Evolutionary conservation across 495 filamentous ascomycete species (phyloP).

Genomic region (Extremus antarcticus): DNA sequence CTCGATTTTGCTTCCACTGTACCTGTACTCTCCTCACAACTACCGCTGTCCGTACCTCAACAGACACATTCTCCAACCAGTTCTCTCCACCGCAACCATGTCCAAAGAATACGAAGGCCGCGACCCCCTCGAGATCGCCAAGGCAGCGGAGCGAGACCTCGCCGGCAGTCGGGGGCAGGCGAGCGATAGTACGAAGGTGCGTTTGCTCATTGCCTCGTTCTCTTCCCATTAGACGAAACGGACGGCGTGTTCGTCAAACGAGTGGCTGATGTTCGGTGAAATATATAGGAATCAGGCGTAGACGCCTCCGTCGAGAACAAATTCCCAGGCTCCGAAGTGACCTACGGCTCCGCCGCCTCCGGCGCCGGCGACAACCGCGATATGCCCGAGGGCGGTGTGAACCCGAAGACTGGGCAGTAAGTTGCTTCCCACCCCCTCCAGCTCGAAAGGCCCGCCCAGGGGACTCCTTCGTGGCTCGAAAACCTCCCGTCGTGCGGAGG

Average conservation of each 20-base stretch:
- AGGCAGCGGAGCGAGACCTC: slow-evolving; percentile 43
- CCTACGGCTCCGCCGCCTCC: slow-evolving; percentile 38
- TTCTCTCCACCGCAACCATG: slow-evolving; percentile 18
- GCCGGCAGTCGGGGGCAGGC: slow-evolving; percentile 12
- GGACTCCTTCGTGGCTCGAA: no score
- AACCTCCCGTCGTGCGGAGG: neutral
- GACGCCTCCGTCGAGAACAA: slow-evolving; percentile 36
- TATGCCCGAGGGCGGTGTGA: slow-evolving; percentile 40
- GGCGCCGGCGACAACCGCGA: slow-evolving; percentile 43
- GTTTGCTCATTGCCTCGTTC: slow-evolving; percentile 17
- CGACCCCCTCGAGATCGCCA: slow-evolving; percentile 30
- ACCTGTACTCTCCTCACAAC: no score
- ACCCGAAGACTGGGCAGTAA: slow-evolving; percentile 36
- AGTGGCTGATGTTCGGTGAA: neutral
- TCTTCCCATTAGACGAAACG: slow-evolving; percentile 20
- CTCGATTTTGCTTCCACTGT: no score
- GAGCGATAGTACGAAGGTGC: neutral
- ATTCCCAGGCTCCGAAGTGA: slow-evolving; percentile 37
- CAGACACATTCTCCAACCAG: no score
- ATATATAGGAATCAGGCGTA: slow-evolving; percentile 39
- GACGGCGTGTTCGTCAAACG: neutral
- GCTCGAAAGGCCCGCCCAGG: no score
- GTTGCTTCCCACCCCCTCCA: slow-evolving; percentile 44
- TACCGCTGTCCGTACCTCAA: no score
- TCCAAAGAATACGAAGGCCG: slow-evolving; percentile 24